A percentile compares a stretch with the other conserved stretches of the same genome.
phyloP scores from a whole-genome alignment of 768 basidiomycete species.

The Lactarius trivialis region DNA sequence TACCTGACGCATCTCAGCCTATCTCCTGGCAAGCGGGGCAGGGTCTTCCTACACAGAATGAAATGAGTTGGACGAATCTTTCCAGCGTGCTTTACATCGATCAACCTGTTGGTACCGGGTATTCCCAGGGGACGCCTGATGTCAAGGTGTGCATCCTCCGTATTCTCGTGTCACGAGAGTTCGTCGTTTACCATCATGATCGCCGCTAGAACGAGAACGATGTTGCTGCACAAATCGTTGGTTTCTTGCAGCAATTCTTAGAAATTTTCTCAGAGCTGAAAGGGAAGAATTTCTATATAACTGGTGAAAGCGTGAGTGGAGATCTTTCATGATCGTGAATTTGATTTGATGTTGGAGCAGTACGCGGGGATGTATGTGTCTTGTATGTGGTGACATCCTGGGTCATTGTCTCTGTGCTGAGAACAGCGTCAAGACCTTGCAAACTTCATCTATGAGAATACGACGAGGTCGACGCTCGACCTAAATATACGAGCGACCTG shows the following conservation, averaged over 20 bases:
- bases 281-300: slow-evolving; percentile 60
- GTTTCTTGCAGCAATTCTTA: slow-evolving; percentile 71
- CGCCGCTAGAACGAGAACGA: slow-evolving; percentile 45
- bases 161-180: not conserved
- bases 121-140: slow-evolving; percentile 62
- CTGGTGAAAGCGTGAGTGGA: slow-evolving; percentile 64
- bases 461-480: slow-evolving; percentile 36
- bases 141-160: slow-evolving; percentile 31
- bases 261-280: slow-evolving; percentile 69
- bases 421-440: slow-evolving; percentile 50
- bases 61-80: slow-evolving; percentile 74
- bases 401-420: not conserved
- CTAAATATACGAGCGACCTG: slow-evolving; percentile 64
- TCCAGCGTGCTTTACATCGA: slow-evolving; percentile 71
- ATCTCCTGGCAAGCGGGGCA: slow-evolving; percentile 59
- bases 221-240: slow-evolving; percentile 47
- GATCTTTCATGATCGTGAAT: not conserved
- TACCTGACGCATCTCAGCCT: slow-evolving; percentile 38
- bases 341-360: slow-evolving; percentile 30
- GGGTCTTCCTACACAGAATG: slow-evolving; percentile 56
- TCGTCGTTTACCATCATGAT: not conserved
- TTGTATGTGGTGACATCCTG: slow-evolving; percentile 38
- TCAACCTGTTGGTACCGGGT: slow-evolving; percentile 76
- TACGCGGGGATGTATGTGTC: slow-evolving; percentile 69
- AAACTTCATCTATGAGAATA: slow-evolving; percentile 62